Conservation (phyloP, 495 filamentous ascomycete genomes). For the Aspergillus cavernicola region DNA sequence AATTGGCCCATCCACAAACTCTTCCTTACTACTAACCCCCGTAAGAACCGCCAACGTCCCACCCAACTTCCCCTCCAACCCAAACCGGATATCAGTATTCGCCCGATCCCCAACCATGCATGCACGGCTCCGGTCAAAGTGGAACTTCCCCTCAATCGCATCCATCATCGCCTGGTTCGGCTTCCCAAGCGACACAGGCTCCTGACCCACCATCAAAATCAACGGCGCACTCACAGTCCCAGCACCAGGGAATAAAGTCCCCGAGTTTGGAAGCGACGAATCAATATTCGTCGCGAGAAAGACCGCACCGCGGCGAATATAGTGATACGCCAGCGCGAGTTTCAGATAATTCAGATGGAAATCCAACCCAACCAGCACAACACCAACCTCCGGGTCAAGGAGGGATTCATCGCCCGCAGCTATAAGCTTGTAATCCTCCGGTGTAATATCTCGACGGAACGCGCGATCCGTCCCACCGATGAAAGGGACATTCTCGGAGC, state of each 20-base stretch:
- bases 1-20: constrained; percentile 69
- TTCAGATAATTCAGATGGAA: constrained; percentile 95
- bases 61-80: constrained; percentile 83
- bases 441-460: constrained; percentile 68
- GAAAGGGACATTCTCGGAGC: constrained; percentile 69
- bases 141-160: constrained; percentile 92
- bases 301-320: constrained; percentile 73
- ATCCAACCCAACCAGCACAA: constrained; percentile 86
- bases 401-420: constrained; percentile 63
- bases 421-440: constrained; percentile 71
- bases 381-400: constrained; percentile 81
- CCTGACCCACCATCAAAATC: constrained; percentile 63
- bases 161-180: constrained; percentile 99
- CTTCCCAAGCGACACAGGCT: constrained; percentile 81
- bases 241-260: constrained; percentile 85
- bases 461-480: constrained; percentile 86
- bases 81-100: constrained; percentile 95
- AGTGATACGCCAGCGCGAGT: constrained; percentile 75
- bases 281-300: constrained; percentile 95
- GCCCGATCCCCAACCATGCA: constrained; percentile 97
- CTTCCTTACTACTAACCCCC: constrained; percentile 76
- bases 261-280: constrained; percentile 74
- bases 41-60: constrained; percentile 91
- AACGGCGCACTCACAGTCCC: constrained; percentile 79
- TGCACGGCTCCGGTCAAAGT: constrained; percentile 74